Evolutionary conservation across 345 rosid genomes (phyloP), one percentile per base, ranked within the genome.

Genomic region (Erodium maritimum): DNA sequence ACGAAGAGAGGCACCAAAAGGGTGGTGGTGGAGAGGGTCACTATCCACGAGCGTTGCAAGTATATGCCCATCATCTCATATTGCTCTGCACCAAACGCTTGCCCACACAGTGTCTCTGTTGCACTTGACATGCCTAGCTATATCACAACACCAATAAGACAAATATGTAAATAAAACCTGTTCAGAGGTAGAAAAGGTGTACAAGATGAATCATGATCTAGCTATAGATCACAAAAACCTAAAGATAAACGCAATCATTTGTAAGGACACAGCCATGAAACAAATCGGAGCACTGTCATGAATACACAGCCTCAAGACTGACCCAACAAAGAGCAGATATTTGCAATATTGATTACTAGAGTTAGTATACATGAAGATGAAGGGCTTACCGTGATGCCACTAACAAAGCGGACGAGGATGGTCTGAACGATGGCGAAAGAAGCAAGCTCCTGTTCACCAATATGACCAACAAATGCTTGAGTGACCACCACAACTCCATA

Each of bases 51-150:
- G 2, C 79, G 55, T 17, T 75, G 79, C 23, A 75, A 52, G 71
- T 75, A 75, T 29, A 75, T 63, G 1, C 79, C 73, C 65, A 75
- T 17, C 79, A 75, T 75, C 63, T 71, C 71, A 57, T 67, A 68
- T 29, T 75, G 73, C 61, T 23, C 52, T 17, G 79, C 76, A 18
- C 79, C 76, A 52, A 61, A 75, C 18, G 79, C 76, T 66, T 75
- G 79, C 1, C 73, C 79, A 59, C 79, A 75, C 7, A 75, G 52
- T 17, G 76, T 75, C 21, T 71, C 76, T 17, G 76, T 67, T 19
- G 79, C 79, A 50, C 70, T 75, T 21, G 79, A 67, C 78, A 74
- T 74, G 20, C 78, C 78, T 19, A 67, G 33, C 79, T 69, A 46
- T 29, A 20, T 23, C 16, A 29, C 2, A n/a, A 20, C n/a, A n/a